Evolutionary conservation across 495 filamentous ascomycete genomes (phyloP).

Genomic region (Aspergillus sparsus): DNA sequence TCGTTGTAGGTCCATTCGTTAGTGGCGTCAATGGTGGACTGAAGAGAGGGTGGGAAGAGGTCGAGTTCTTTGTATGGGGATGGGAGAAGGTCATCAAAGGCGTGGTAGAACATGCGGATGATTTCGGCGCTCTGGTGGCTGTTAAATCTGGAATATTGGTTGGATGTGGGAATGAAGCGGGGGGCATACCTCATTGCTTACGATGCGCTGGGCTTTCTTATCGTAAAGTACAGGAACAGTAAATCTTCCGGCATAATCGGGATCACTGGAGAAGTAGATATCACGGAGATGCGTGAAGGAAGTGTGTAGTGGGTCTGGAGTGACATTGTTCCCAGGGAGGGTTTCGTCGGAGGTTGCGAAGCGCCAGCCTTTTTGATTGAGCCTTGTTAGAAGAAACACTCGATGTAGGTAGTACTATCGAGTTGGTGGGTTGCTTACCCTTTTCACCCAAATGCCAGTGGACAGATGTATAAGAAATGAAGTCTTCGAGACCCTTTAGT

Average conservation of each 20-base stretch:
- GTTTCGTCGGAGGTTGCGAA: slow-evolving; percentile 68
- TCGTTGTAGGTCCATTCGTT: slow-evolving; percentile 84
- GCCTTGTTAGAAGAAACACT: background rate
- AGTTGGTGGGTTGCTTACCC: slow-evolving; percentile 36
- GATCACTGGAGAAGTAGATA: slow-evolving; percentile 62
- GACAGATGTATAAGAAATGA: slow-evolving; percentile 64
- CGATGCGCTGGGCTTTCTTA: slow-evolving; percentile 57
- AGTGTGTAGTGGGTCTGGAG: slow-evolving; percentile 53
- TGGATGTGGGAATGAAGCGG: slow-evolving; percentile 10
- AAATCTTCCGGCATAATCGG: slow-evolving; percentile 59
- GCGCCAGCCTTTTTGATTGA: slow-evolving; percentile 64
- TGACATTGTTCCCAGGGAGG: slow-evolving; percentile 57
- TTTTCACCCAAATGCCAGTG: slow-evolving; percentile 68
- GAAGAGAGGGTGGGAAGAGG: slow-evolving; percentile 62
- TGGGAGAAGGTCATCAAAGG: slow-evolving; percentile 71
- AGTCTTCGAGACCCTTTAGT: slow-evolving; percentile 67
- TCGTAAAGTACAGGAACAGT: slow-evolving; percentile 66
- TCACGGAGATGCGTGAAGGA: slow-evolving; percentile 59
- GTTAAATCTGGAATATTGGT: background rate
- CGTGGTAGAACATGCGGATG: slow-evolving; percentile 69
- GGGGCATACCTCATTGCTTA: slow-evolving; percentile 54
- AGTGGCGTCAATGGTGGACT: slow-evolving; percentile 65
- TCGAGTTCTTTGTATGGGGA: slow-evolving; percentile 58
- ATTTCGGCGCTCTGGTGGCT: slow-evolving; percentile 50
- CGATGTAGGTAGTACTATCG: background rate